Percentiles rank a stretch among this genome's conserved stretches.
Conservation (phyloP, 108 stramenopile species). For the Mayamaea pseudoterrestris region DNA sequence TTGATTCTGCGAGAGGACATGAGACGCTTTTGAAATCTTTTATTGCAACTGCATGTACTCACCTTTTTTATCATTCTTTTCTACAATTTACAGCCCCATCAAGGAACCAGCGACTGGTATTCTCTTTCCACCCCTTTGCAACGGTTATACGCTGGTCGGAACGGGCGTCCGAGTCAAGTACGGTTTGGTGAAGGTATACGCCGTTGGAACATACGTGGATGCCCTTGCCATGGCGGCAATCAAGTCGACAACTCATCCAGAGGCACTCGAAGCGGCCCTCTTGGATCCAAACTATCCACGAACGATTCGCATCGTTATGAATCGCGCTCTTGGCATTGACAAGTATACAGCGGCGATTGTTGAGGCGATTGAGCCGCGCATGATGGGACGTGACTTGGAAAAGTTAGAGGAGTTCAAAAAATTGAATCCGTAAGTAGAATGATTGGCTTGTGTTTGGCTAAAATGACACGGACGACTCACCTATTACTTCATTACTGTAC, state of each 20-base stretch:
- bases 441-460: too few species aligned
- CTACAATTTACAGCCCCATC: too few species aligned
- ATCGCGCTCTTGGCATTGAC: conserved; percentile 63
- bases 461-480: too few species aligned
- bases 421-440: conserved; percentile 70
- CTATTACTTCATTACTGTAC: too few species aligned
- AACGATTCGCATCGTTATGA: conserved; percentile 84
- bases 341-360: conserved; percentile 80
- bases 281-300: conserved; percentile 70
- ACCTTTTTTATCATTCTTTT: too few species aligned
- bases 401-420: conserved; percentile 78
- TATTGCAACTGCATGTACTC: too few species aligned
- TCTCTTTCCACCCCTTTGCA: conserved; percentile 63
- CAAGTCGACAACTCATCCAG: conserved; percentile 33
- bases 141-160: conserved; percentile 62
- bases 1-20: too few species aligned
- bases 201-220: conserved; percentile 77
- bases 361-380: conserved; percentile 72
- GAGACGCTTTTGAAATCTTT: too few species aligned
- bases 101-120: conserved; percentile 71
- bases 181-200: conserved; percentile 85
- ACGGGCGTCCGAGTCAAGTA: conserved; percentile 80
- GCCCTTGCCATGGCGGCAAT: conserved; percentile 63
- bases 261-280: conserved; percentile 49
- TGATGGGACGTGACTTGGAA: conserved; percentile 71